A percentile compares a stretch with the other conserved stretches of the same genome.
Conservation (phyloP, 2,329 filamentous ascomycete species). For the Arthrobotrys megalospora region DNA sequence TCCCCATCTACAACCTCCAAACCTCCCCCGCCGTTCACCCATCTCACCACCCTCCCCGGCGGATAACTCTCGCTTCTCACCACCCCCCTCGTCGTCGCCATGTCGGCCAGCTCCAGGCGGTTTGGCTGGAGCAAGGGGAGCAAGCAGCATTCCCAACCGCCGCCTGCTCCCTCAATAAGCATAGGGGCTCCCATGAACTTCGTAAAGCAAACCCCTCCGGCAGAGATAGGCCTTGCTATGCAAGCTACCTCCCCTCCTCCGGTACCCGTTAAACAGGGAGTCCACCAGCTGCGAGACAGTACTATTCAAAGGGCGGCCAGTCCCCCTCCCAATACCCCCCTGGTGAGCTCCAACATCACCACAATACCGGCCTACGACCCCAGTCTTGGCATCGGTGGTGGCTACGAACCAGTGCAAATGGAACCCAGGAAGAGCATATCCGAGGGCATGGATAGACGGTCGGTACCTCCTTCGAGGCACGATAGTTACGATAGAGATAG, state of each 20-base stretch:
- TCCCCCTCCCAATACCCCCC: conserved; percentile 45
- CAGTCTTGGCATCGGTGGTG: conserved; percentile 25
- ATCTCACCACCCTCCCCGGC: conserved; percentile 18
- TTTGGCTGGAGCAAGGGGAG: conserved; percentile 57
- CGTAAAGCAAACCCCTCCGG: conserved; percentile 40
- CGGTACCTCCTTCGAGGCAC: conserved; percentile 29
- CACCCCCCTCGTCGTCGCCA: conserved; percentile 19
- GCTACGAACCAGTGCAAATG: conserved; percentile 1
- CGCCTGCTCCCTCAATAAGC: conserved; percentile 24
- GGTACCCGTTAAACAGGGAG: conserved; percentile 46
- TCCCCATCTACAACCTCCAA: conserved; percentile 20
- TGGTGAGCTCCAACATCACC: conserved; percentile 60
- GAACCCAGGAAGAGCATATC: conserved; percentile 43
- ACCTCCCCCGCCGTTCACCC: conserved; percentile 3
- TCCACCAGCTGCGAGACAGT: conserved; percentile 34
- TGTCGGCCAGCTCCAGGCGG: conserved; percentile 59
- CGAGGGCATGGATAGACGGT: conserved; percentile 40
- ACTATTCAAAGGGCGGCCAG: conserved; percentile 44
- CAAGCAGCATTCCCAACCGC: conserved; percentile 37
- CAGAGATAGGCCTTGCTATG: conserved; percentile 45
- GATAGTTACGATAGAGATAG: conserved; percentile 25
- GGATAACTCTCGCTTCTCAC: conserved; percentile 29
- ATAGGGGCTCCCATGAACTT: conserved; percentile 52
- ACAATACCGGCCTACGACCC: conserved; percentile 52
- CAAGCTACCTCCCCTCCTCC: conserved; percentile 48